Conservation (phyloP, 257 asterid genomes). For the Mitragyna speciosa region DNA sequence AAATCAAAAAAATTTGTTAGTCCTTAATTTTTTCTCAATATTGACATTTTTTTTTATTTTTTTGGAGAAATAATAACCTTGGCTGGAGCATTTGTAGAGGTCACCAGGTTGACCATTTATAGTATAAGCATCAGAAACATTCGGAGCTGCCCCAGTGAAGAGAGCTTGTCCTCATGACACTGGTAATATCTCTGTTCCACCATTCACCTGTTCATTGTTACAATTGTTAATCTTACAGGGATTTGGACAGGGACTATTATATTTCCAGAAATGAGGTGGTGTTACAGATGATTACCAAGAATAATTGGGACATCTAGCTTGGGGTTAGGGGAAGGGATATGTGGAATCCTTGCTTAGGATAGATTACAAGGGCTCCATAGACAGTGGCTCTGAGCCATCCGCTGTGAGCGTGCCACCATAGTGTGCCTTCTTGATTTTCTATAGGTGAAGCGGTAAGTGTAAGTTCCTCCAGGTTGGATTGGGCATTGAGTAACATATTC, state of each 20-base stretch:
- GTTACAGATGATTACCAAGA: slow-evolving; percentile 38
- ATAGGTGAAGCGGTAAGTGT: slow-evolving; percentile 60
- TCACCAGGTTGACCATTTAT: slow-evolving; percentile 63
- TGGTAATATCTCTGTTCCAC: slow-evolving; percentile 70
- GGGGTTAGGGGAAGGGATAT: slow-evolving; percentile 52
- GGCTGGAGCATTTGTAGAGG: slow-evolving; percentile 49
- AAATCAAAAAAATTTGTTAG: too few relatives aligned
- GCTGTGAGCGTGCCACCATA: slow-evolving; percentile 90
- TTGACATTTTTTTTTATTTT: not conserved
- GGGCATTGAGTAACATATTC: slow-evolving; percentile 74
- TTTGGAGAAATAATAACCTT: slow-evolving; percentile 20
- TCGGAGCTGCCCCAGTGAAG: slow-evolving; percentile 78
- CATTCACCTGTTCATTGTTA: slow-evolving; percentile 60
- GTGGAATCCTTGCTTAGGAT: slow-evolving; percentile 50
- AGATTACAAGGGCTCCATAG: slow-evolving; percentile 63
- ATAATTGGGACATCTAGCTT: slow-evolving; percentile 51
- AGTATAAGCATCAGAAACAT: slow-evolving; percentile 54
- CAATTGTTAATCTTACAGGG: not conserved
- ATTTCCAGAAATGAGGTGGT: too few relatives aligned
- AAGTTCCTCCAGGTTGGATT: slow-evolving; percentile 56
- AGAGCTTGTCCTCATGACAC: slow-evolving; percentile 50
- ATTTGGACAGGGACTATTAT: not conserved
- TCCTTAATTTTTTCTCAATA: too few relatives aligned
- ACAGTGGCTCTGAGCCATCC: slow-evolving; percentile 71
- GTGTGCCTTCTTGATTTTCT: slow-evolving; percentile 65